phyloP scores from a whole-genome alignment of 495 filamentous ascomycete species.

The Xylaria bambusicola region DNA sequence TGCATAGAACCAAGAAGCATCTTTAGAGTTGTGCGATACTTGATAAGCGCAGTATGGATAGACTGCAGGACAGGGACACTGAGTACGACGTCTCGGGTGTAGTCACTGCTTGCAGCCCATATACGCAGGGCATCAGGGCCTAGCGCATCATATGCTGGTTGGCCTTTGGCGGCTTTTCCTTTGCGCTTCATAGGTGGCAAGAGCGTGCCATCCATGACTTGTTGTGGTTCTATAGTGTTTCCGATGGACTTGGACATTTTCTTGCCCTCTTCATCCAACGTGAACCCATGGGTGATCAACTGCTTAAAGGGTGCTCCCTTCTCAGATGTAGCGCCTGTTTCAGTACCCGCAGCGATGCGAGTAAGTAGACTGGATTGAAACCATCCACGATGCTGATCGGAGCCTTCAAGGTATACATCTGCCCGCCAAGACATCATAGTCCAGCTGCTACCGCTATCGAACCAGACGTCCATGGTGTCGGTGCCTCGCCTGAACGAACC shows the following conservation, averaged over 20 bases:
- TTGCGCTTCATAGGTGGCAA: slow-evolving; percentile 47
- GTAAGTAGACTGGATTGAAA: slow-evolving; percentile 99
- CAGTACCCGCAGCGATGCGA: slow-evolving; percentile 53
- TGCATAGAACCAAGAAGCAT: slow-evolving; percentile 81
- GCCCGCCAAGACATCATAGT: slow-evolving; percentile 63
- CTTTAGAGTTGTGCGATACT: slow-evolving; percentile 84
- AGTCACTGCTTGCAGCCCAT: slow-evolving; percentile 91
- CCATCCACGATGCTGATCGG: slow-evolving; percentile 96
- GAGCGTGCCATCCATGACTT: slow-evolving; percentile 81
- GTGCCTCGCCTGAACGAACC: slow-evolving; percentile 68
- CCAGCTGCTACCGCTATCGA: slow-evolving; percentile 97
- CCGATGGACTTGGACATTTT: slow-evolving; percentile 99
- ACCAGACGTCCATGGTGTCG: slow-evolving; percentile 99
- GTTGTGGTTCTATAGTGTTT: slow-evolving; percentile 77
- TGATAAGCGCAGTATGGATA: slow-evolving; percentile 73
- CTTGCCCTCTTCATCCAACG: slow-evolving; percentile 79
- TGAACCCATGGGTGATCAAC: slow-evolving; percentile 94
- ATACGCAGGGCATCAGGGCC: slow-evolving; percentile 86
- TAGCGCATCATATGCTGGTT: slow-evolving; percentile 41
- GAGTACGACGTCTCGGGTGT: slow-evolving; percentile 81
- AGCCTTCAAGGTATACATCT: slow-evolving; percentile 91
- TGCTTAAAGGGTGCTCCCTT: slow-evolving; percentile 68
- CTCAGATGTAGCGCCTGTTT: slow-evolving; percentile 24
- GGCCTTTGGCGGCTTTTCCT: slow-evolving; percentile 33
- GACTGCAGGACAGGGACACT: slow-evolving; percentile 71